phyloP scores from a whole-genome alignment of 257 asterid species.

The Henckelia pumila region DNA sequence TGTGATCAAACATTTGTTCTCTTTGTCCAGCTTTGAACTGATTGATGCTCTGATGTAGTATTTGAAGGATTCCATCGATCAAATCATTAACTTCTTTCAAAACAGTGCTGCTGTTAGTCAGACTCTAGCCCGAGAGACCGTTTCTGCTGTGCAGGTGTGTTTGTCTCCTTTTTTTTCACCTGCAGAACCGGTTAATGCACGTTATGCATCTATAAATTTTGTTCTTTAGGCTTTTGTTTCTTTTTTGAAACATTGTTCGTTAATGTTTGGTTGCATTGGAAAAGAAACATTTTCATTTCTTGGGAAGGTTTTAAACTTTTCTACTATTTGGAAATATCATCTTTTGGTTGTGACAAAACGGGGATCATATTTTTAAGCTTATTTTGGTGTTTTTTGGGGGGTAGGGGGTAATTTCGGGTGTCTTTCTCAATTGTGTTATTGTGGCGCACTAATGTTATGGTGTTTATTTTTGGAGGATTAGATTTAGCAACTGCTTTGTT shows the following conservation, averaged over 20 bases:
- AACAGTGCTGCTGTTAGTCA: conserved; percentile 82
- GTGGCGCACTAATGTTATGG: too few relatives aligned
- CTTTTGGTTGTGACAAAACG: too few relatives aligned
- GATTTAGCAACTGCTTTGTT: too few relatives aligned
- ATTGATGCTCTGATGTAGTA: conserved; percentile 49
- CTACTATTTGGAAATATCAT: background rate
- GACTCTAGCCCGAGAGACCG: conserved; percentile 89
- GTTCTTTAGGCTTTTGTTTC: background rate
- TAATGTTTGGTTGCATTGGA: background rate
- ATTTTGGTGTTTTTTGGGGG: too few relatives aligned
- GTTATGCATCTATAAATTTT: background rate
- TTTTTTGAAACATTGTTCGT: background rate
- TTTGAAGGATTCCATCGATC: conserved; percentile 82
- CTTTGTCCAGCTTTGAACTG: conserved; percentile 16
- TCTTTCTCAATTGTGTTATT: background rate
- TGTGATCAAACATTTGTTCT: conserved; percentile 21
- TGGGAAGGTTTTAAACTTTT: background rate
- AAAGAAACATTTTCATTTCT: background rate
- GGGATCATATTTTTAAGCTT: too few relatives aligned
- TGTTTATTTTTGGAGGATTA: too few relatives aligned
- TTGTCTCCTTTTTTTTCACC: conserved; percentile 27
- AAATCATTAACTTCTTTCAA: conserved; percentile 72
- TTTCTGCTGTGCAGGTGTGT: conserved; percentile 94
- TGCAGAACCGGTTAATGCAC: conserved; percentile 4
- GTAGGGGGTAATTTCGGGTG: background rate